Evolutionary conservation across 2,329 filamentous ascomycete genomes (phyloP).

Genomic region (Arthrobotrys musiformis): DNA sequence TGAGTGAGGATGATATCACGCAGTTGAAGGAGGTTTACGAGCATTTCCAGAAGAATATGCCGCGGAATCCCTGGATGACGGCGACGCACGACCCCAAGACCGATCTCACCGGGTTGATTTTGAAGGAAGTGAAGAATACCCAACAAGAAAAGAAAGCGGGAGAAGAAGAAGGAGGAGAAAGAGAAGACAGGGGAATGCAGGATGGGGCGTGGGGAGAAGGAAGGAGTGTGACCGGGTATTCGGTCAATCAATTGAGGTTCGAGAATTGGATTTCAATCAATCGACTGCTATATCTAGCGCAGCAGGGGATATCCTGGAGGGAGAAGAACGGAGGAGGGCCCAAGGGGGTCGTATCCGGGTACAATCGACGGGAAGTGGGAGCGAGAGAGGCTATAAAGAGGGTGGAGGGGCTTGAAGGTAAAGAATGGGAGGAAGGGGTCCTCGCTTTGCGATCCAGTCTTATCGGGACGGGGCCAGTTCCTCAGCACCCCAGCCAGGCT

Average conservation of each 20-base stretch:
- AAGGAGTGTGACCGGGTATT: constrained; percentile 62
- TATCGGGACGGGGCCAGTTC: neutral
- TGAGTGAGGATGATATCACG: constrained; percentile 22
- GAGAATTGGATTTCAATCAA: constrained; percentile 67
- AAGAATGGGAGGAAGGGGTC: constrained; percentile 22
- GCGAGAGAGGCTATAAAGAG: neutral
- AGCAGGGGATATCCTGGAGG: constrained; percentile 37
- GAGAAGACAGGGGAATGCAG: neutral
- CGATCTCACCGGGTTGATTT: constrained; percentile 34
- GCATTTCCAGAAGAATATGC: constrained; percentile 41
- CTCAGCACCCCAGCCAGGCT: too few species aligned
- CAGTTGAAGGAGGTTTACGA: constrained; percentile 35
- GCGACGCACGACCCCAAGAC: constrained; percentile 43
- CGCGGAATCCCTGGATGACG: constrained; percentile 40
- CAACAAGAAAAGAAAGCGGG: neutral
- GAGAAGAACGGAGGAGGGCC: neutral
- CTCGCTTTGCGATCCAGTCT: neutral
- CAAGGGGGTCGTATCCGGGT: constrained; percentile 1
- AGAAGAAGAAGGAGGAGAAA: neutral
- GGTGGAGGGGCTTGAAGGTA: constrained; percentile 14
- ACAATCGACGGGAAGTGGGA: constrained; percentile 3
- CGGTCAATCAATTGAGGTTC: constrained; percentile 65
- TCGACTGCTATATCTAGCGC: constrained; percentile 64
- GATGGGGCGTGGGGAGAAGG: constrained; percentile 29
- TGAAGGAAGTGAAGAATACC: constrained; percentile 16